These are phyloP conservation scores for Phytophthora sansomeana DNA, from an alignment of 352 stramenopile genomes.

Conservation along the genomic window DNA sequence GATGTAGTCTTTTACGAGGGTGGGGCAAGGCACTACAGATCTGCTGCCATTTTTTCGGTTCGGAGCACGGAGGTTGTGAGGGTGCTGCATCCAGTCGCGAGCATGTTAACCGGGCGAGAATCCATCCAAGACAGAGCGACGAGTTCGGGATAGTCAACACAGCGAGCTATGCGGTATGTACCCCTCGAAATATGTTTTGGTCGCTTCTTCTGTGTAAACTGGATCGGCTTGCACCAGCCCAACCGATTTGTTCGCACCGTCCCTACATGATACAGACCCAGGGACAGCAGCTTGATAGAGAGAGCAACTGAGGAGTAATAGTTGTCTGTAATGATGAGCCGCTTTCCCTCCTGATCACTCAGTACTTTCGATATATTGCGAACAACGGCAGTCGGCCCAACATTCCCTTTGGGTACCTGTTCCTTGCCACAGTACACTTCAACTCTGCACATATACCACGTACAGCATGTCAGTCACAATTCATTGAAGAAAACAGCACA, in stretches of 20 bases:
- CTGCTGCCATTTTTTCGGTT: constrained; percentile 2
- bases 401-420: constrained; percentile 5
- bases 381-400: constrained; percentile 13
- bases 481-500: background rate
- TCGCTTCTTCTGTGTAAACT: constrained; percentile 20
- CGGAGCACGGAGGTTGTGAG: background rate
- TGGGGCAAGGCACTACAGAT: constrained; percentile 10
- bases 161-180: constrained; percentile 17
- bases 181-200: constrained; percentile 19
- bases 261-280: constrained; percentile 21
- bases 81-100: constrained; percentile 18
- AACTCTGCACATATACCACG: constrained; percentile 19
- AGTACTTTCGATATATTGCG: constrained; percentile 24
- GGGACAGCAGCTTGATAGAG: constrained; percentile 14
- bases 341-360: background rate
- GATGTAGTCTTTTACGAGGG: background rate
- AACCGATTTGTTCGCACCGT: constrained; percentile 17
- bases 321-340: constrained; percentile 18
- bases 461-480: constrained; percentile 2
- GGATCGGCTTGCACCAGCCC: constrained; percentile 17
- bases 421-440: constrained; percentile 23
- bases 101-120: constrained; percentile 18
- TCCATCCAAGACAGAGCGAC: constrained; percentile 25
- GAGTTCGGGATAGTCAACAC: constrained; percentile 5
- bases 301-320: constrained; percentile 21